phyloP scores from a whole-genome alignment of 225 moss, liverwort and hornwort species.

The Pseudisothecium myosuroides region DNA sequence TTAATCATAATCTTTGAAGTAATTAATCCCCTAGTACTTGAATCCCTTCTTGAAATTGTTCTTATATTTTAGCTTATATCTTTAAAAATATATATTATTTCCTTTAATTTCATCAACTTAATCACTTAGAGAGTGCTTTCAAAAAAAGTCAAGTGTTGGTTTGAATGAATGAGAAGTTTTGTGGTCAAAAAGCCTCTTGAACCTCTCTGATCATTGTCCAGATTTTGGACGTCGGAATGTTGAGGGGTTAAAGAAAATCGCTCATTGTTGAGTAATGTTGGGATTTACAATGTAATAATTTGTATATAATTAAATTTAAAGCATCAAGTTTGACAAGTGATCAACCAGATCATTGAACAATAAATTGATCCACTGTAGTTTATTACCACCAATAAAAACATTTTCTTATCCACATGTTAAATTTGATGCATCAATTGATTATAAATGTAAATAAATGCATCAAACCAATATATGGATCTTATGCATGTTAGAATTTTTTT shows the following conservation, averaged over 20 bases:
- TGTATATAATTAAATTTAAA: neutral
- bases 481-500: neutral
- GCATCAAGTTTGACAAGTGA: neutral
- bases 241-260: neutral
- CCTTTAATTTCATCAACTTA: neutral
- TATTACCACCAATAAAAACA: neutral
- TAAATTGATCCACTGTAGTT: neutral
- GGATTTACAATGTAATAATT: neutral
- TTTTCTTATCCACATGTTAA: neutral
- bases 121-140: neutral
- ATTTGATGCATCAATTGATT: neutral
- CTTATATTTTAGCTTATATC: too few species aligned
- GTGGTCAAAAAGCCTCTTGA: neutral
- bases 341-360: neutral
- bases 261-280: neutral
- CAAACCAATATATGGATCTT: too few species aligned
- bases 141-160: neutral
- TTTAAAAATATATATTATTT: neutral
- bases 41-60: neutral
- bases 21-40: rapidly evolving
- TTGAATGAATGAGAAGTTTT: neutral
- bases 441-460: neutral
- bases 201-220: neutral
- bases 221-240: neutral
- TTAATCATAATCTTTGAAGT: neutral